These are phyloP conservation scores for Thecaphora thlaspeos DNA, from an alignment of 1,284 basidiomycete species.

Conservation along the genomic window DNA sequence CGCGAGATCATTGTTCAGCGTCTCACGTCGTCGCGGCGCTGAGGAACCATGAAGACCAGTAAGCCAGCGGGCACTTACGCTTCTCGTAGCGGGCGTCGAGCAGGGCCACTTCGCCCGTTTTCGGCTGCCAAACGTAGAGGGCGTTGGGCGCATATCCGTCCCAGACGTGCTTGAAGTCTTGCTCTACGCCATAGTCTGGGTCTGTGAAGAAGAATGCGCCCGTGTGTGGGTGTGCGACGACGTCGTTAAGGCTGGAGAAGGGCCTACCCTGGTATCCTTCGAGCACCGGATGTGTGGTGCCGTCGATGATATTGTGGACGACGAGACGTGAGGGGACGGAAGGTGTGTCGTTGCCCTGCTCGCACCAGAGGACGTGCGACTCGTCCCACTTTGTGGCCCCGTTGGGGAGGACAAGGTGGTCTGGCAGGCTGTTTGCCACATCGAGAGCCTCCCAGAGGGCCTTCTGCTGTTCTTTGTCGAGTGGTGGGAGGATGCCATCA, in stretches of 20 bases:
- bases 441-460: too few species aligned
- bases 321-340: conserved; percentile 19
- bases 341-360: conserved; percentile 23
- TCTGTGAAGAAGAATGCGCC: conserved; percentile 38
- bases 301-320: conserved; percentile 14
- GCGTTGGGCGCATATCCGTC: conserved; percentile 33
- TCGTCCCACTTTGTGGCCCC: conserved; percentile 30
- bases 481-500: neutral
- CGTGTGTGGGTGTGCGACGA: conserved; percentile 26
- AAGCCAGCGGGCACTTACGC: neutral
- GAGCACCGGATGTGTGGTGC: conserved; percentile 5
- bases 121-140: conserved; percentile 31
- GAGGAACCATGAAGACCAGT: neutral
- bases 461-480: conserved; percentile 5
- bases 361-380: conserved; percentile 33
- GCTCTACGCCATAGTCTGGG: conserved; percentile 42
- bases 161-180: conserved; percentile 22
- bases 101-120: conserved; percentile 16
- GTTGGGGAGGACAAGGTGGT: conserved; percentile 31
- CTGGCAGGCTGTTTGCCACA: too few species aligned
- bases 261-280: conserved; percentile 16
- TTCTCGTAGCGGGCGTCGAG: conserved; percentile 29
- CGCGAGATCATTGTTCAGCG: too few species aligned
- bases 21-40: too few species aligned
- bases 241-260: conserved; percentile 41